Evolutionary conservation across 306 rosid species (phyloP).

Genomic region (Dalbergia cultrata): DNA sequence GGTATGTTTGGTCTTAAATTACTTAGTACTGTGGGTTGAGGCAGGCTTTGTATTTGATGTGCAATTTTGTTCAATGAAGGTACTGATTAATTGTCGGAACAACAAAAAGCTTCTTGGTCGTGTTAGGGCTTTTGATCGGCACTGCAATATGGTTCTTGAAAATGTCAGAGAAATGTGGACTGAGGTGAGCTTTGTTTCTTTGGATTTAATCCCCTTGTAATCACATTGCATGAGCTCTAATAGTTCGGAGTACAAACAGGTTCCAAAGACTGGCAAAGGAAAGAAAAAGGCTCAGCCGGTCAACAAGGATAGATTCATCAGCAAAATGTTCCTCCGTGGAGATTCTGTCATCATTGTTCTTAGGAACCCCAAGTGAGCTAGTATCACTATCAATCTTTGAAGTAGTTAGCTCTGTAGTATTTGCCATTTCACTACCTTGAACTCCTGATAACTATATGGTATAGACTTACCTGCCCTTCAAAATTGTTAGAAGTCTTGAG

Average conservation of each 20-base stretch:
- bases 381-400: background rate
- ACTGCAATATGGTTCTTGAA: conserved; percentile 97
- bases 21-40: too few species aligned
- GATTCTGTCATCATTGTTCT: conserved; percentile 92
- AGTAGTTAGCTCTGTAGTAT: conserved; percentile 11
- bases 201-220: background rate
- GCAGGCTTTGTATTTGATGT: background rate
- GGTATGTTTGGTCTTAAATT: conserved; percentile 51
- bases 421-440: background rate
- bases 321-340: conserved; percentile 91
- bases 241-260: conserved; percentile 50
- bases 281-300: conserved; percentile 91
- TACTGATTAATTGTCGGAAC: conserved; percentile 89
- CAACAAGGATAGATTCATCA: conserved; percentile 93
- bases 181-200: conserved; percentile 62
- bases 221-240: background rate
- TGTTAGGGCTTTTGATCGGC: conserved; percentile 93
- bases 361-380: conserved; percentile 85
- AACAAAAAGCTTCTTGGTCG: conserved; percentile 91
- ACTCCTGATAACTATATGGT: background rate
- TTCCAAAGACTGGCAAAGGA: conserved; percentile 89
- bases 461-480: conserved; percentile 2
- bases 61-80: conserved; percentile 49
- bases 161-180: conserved; percentile 99
- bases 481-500: conserved; percentile 21